Evolutionary conservation across 1,284 basidiomycete genomes (phyloP).

Genomic region (Austropuccinia psidii): DNA sequence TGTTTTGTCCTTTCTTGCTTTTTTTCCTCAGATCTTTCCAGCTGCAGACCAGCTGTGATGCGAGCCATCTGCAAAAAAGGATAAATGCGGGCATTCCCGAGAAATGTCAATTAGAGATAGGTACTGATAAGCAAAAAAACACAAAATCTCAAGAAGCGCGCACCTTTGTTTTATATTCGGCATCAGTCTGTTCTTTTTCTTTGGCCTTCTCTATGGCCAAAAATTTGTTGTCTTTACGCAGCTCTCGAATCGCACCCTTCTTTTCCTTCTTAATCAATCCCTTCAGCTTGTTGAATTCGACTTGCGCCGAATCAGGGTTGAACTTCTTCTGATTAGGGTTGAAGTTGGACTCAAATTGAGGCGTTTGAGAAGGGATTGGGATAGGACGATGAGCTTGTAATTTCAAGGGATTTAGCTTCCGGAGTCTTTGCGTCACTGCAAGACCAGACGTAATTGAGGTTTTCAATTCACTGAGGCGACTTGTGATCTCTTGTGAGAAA

Average conservation of each 20-base stretch:
- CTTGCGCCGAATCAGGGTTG: constrained; percentile 88
- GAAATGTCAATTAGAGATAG: neutral
- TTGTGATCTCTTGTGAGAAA: neutral
- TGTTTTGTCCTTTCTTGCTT: constrained; percentile 60
- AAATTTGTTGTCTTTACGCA: constrained; percentile 91
- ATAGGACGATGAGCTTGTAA: constrained; percentile 95
- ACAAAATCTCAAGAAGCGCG: too few relatives aligned
- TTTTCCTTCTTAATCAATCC: constrained; percentile 88
- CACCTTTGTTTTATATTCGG: constrained; percentile 53
- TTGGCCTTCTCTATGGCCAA: constrained; percentile 77
- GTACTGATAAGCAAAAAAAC: neutral
- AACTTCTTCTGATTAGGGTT: constrained; percentile 71
- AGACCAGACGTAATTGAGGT: constrained; percentile 18
- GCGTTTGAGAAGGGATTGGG: constrained; percentile 83
- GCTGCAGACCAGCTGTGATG: constrained; percentile 71
- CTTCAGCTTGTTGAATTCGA: constrained; percentile 75
- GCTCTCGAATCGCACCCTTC: constrained; percentile 92
- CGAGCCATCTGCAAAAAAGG: constrained; percentile 51
- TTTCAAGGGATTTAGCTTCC: constrained; percentile 57
- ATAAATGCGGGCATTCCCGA: neutral
- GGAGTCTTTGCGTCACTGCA: neutral
- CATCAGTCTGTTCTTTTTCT: constrained; percentile 75
- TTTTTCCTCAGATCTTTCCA: constrained; percentile 92
- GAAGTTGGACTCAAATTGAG: constrained; percentile 81
- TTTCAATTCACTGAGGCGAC: constrained; percentile 23